Conservation (phyloP, 306 rosid genomes). For the Leucaena leucocephala region DNA sequence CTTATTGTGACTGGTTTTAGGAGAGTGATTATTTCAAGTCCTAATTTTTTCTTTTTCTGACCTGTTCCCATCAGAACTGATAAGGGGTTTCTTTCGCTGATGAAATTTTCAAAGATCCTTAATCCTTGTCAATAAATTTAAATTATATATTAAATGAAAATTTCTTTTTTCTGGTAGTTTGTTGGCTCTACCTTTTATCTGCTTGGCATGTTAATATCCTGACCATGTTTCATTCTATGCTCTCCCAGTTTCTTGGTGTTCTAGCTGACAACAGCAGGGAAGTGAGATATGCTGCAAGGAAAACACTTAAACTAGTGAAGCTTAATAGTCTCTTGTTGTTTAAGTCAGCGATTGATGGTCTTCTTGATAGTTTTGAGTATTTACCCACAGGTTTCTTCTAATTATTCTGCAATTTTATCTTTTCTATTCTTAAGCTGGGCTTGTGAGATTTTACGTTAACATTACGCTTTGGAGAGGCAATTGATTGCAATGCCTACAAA, state of each 20-base stretch:
- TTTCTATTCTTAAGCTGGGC: conserved; percentile 10
- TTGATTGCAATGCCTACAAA: conserved; percentile 17
- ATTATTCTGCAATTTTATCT: conserved; percentile 8
- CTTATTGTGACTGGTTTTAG: too few species aligned
- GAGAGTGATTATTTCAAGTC: too few species aligned
- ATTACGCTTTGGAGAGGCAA: conserved; percentile 3
- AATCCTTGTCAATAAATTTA: conserved; percentile 13
- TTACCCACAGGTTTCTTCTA: conserved; percentile 62
- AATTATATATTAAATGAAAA: conserved; percentile 25
- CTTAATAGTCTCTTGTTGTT: conserved; percentile 54
- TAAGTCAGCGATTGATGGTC: conserved; percentile 59
- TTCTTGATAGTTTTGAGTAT: conserved; percentile 61
- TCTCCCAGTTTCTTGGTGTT: conserved; percentile 79
- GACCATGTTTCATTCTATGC: conserved; percentile 25
- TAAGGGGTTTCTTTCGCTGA: conserved; percentile 22
- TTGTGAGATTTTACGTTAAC: conserved; percentile 14
- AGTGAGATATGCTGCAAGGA: conserved; percentile 64
- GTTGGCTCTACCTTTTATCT: conserved; percentile 1
- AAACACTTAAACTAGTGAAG: conserved; percentile 64
- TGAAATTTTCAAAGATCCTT: conserved; percentile 17
- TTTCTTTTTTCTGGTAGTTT: conserved; percentile 22
- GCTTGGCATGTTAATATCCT: conserved; percentile 1
- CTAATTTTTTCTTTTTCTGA: too few species aligned
- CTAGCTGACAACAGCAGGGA: conserved; percentile 50
- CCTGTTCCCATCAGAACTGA: too few species aligned